Base-by-base conservation (phyloP, 2,329 filamentous ascomycete genomes). In the Penicillium sp. region DNA sequence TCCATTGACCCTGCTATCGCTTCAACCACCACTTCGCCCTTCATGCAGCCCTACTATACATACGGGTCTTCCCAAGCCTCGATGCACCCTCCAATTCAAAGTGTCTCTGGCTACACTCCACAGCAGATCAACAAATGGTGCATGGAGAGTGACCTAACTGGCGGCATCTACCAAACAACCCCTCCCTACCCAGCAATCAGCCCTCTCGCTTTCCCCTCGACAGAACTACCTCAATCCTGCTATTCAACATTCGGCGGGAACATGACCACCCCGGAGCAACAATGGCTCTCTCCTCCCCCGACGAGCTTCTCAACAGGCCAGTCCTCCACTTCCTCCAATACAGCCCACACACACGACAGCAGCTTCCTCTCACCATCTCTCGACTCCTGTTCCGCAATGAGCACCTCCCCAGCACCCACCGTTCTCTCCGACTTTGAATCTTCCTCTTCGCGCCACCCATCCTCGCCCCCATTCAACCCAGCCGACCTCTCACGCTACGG, bases 401-500 rank as follows among this genome's bases (percentile, higher is more conserved):
- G 64, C 28, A 57, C 62, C 15, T 70, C 66, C 0, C 66, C 65
- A 12, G 51, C 64, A 35, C 62, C 53, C 4, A 47, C 55, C 26
- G 65, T 64, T 15, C 17, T 60, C 44, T 67, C 67, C 9, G 67
- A 70, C 40, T 62, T 67, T 30, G 65, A 65, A n/a, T 55, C 44
- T 35, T 60, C 40, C 17, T 58, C 54, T 38, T 57, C 28, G 44
- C 58, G 26, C 38, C 37, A 68, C 56, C 60, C 55, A 28, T 42
- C 59, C 4, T 63, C 65, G 9, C 60, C 60, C 2, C 51, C 60
- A 8, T 65, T 62, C 19, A 68, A 65, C 40, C 56, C 65, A 22
- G 56, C 62, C 28, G 71, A 77, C 60, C 70, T 78, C 19, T 65
- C 70, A 3, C 68, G 71, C 51, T 78, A 75, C 61, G 76, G 76